Evolutionary conservation across 2,329 filamentous ascomycete genomes (phyloP).

Genomic region (Aureobasidium sp.): DNA sequence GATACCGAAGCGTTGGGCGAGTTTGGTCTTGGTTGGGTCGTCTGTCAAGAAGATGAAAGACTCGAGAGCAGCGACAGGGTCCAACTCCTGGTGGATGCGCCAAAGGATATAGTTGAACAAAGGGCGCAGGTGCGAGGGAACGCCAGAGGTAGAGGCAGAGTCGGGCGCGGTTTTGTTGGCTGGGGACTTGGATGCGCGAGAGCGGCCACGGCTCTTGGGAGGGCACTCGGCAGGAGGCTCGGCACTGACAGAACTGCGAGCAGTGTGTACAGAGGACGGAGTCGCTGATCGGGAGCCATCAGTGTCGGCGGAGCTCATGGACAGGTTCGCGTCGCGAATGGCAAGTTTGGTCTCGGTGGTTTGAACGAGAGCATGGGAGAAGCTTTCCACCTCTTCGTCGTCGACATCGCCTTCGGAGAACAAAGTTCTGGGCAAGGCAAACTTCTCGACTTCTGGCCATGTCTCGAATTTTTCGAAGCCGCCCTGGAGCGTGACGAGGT

Average conservation of each 20-base stretch:
- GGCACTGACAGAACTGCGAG: slow-evolving; percentile 26
- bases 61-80: slow-evolving; percentile 39
- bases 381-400: slow-evolving; percentile 22
- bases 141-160: neutral
- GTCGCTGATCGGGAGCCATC: slow-evolving; percentile 30
- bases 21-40: slow-evolving; percentile 36
- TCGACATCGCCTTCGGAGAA: slow-evolving; percentile 40
- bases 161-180: neutral
- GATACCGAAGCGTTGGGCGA: slow-evolving; percentile 42
- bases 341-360: slow-evolving; percentile 21
- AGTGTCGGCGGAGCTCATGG: slow-evolving; percentile 37
- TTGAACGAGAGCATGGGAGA: slow-evolving; percentile 11
- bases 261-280: slow-evolving; percentile 32
- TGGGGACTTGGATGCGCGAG: slow-evolving; percentile 3
- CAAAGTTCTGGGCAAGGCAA: slow-evolving; percentile 39
- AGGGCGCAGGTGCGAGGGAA: slow-evolving; percentile 28
- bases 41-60: slow-evolving; percentile 45
- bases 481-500: slow-evolving; percentile 39
- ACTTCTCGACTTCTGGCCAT: slow-evolving; percentile 43
- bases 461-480: slow-evolving; percentile 37
- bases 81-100: slow-evolving; percentile 41
- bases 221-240: slow-evolving; percentile 26
- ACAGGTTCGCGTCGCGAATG: slow-evolving; percentile 27
- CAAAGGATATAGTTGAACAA: slow-evolving; percentile 45
- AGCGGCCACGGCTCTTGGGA: slow-evolving; percentile 20